Conservation (phyloP, 164 flowering plant species). For the Vitis amurensis region DNA sequence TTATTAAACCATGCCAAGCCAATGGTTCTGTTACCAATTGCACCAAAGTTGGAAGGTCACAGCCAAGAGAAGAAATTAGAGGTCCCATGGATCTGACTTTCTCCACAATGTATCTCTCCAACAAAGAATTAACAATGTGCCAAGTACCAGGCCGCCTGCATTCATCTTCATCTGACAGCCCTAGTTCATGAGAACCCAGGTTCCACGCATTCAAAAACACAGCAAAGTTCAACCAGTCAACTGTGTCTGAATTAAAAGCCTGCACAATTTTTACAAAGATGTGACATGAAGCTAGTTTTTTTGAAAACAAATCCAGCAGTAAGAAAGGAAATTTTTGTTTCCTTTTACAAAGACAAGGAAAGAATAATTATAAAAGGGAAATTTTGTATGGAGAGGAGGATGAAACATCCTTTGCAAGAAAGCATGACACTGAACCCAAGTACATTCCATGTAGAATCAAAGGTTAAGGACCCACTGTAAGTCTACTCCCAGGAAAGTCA, state of each 20-base stretch:
- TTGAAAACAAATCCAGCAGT: background rate
- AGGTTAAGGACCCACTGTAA: too few species aligned
- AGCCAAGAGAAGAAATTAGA: slow-evolving; percentile 34
- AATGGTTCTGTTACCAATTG: slow-evolving; percentile 76
- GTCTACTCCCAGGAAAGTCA: too few species aligned
- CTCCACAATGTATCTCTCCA: slow-evolving; percentile 44
- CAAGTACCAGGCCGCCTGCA: slow-evolving; percentile 27
- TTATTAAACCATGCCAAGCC: slow-evolving; percentile 78
- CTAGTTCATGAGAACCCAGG: slow-evolving; percentile 43
- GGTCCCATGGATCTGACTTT: slow-evolving; percentile 37
- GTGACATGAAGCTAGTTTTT: background rate
- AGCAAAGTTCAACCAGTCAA: slow-evolving; percentile 85
- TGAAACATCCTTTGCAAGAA: too few species aligned
- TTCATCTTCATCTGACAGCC: slow-evolving; percentile 23
- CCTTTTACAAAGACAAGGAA: too few species aligned
- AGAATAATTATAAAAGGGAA: too few species aligned
- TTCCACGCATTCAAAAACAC: slow-evolving; percentile 81
- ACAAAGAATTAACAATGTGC: slow-evolving; percentile 48
- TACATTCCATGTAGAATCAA: too few species aligned
- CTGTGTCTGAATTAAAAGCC: slow-evolving; percentile 43
- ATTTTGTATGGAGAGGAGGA: too few species aligned
- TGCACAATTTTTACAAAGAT: slow-evolving; percentile 26
- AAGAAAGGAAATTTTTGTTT: background rate
- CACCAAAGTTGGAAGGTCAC: slow-evolving; percentile 44
- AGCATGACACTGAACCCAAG: too few species aligned